Evolutionary conservation across 352 stramenopile genomes (phyloP), one percentile per base, ranked within the genome.

Genomic region (Hyphochytrium catenoides): DNA sequence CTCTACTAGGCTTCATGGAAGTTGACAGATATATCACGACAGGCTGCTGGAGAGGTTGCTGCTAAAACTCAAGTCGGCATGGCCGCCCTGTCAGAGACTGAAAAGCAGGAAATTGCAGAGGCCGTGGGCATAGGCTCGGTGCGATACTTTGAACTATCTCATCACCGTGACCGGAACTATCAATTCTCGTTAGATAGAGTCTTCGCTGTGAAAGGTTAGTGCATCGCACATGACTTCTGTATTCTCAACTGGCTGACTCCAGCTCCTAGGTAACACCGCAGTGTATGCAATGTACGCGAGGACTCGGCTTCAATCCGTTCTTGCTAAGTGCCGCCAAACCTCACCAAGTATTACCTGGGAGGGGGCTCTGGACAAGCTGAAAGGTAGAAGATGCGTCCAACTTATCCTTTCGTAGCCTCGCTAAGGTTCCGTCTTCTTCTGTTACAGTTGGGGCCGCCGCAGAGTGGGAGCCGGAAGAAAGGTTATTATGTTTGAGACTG

Each of bases 231-330:
- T n/a, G n/a, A n/a, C n/a, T n/a, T n/a, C n/a, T n/a, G n/a, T n/a
- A n/a, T n/a, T n/a, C n/a, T n/a, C n/a, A n/a, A n/a, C n/a, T n/a
- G n/a, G n/a, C n/a, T n/a, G n/a, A n/a, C 56, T 79, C 8, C 68
- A 68, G 30, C 47, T 77, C 24, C 77, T 74, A 46, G 69, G 65
- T 36, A 79, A 79, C 51, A 78, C 69, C 9, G 69, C 63, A 15
- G 65, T 77, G 30, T 83, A 78, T 39, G 54, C 81, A 32, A 54
- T 83, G 51, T 83, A 79, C 32, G 68, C 68, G 23, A 74, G 53
- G 16, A 64, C 68, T 5, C 51, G 68, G 21, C 50, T 83, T 19
- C 56, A 72, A 16, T 20, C 17, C 2, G 9, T 22, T 33, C 3
- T 15, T 8, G 23, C 12, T 43, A 43, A 23, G 65, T 43, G 74